Conservation (phyloP, 2,329 filamentous ascomycete species). For the Trichoderma sp. region DNA sequence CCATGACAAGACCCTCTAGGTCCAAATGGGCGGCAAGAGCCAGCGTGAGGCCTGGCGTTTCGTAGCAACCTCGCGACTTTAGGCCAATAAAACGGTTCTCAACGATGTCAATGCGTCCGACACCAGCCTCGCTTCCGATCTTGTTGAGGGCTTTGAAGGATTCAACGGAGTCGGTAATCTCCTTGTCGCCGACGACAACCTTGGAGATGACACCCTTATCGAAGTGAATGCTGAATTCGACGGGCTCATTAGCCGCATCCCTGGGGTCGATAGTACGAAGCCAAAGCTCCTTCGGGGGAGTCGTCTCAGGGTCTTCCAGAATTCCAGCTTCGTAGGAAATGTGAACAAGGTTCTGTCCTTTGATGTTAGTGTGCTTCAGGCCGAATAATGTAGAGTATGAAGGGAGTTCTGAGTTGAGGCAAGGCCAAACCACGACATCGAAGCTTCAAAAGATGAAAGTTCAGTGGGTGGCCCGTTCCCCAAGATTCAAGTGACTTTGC, state of each 20-base stretch:
- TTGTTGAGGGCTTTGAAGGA: not conserved
- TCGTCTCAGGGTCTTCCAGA: not conserved
- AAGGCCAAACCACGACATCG: too few relatives aligned
- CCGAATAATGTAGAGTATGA: too few relatives aligned
- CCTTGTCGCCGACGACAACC: not conserved
- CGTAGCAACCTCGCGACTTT: not conserved
- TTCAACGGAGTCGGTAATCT: not conserved
- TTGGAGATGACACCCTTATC: not conserved
- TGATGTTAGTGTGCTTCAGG: not conserved
- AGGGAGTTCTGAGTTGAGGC: too few relatives aligned
- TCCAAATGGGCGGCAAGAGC: slow-evolving; percentile 36
- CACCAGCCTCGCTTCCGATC: not conserved
- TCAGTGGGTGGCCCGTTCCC: too few relatives aligned
- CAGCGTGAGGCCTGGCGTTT: not conserved
- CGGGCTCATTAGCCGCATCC: not conserved
- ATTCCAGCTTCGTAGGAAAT: not conserved
- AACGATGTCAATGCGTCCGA: not conserved
- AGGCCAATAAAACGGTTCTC: not conserved
- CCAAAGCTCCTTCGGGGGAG: not conserved
- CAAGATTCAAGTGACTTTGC: too few relatives aligned
- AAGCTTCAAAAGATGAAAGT: too few relatives aligned
- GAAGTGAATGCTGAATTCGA: not conserved
- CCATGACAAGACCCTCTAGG: slow-evolving; percentile 59
- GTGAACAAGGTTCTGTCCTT: slow-evolving; percentile 25
- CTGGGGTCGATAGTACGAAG: not conserved